Percentiles rank a stretch among this genome's conserved stretches.
phyloP scores from a whole-genome alignment of 106 monocot species.

The Gastrodia elata region DNA sequence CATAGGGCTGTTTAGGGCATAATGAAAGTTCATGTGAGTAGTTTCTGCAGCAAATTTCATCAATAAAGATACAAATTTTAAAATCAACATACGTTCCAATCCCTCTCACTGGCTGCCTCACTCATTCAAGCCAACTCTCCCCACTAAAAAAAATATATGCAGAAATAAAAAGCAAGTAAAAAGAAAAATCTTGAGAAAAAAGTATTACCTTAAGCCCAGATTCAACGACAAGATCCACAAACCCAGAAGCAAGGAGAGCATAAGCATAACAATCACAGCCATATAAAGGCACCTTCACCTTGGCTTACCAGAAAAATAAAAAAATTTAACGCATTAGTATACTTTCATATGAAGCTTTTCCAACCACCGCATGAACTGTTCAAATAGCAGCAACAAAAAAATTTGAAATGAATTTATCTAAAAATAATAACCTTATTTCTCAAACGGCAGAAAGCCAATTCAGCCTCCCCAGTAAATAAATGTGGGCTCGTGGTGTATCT shows the following conservation, averaged over 20 bases:
- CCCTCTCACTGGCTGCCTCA: neutral
- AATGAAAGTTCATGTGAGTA: neutral
- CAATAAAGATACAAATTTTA: neutral
- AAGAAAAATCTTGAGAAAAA: neutral
- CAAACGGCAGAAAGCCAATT: conserved; percentile 69
- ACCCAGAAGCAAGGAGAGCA: conserved; percentile 89
- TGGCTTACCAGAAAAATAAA: neutral
- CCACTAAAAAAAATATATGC: neutral
- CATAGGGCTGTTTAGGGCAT: conserved; percentile 66
- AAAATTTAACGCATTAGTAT: neutral
- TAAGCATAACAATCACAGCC: conserved; percentile 99
- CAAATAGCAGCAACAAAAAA: neutral
- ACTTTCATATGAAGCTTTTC: neutral
- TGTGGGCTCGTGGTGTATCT: conserved; percentile 99
- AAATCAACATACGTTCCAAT: neutral
- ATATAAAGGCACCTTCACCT: conserved; percentile 97
- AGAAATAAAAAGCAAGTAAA: neutral
- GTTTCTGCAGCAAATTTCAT: neutral
- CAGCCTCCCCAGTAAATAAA: conserved; percentile 74
- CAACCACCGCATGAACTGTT: neutral
- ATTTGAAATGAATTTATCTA: neutral
- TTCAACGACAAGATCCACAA: conserved; percentile 96
- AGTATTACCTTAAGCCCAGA: conserved; percentile 76
- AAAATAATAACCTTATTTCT: conserved; percentile 61
- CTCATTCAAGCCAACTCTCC: neutral